These are phyloP conservation scores for Saraca asoca DNA, from an alignment of 331 rosid genomes.

Conservation along the genomic window DNA sequence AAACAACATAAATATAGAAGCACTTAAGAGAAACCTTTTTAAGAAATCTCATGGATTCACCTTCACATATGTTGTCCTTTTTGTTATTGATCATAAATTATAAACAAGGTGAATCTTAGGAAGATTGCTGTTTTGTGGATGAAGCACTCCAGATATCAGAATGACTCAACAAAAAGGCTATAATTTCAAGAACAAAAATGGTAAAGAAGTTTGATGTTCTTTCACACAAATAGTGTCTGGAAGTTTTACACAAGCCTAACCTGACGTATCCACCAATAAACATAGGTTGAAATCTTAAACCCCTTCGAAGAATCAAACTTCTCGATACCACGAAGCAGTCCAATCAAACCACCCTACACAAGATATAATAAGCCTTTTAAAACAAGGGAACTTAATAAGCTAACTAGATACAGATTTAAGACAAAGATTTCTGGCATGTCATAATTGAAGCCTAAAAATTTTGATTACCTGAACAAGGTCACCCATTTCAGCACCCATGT, in stretches of 20 bases:
- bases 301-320: constrained; percentile 96
- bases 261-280: constrained; percentile 99
- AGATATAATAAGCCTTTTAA: constrained; percentile 27
- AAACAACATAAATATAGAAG: constrained; percentile 2
- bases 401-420: constrained; percentile 4
- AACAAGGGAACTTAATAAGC: constrained; percentile 18
- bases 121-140: constrained; percentile 2
- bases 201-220: constrained; percentile 14
- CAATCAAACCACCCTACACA: constrained; percentile 89
- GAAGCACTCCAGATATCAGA: not conserved
- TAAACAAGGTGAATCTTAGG: constrained; percentile 10
- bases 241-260: constrained; percentile 43
- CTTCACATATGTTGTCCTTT: constrained; percentile 15
- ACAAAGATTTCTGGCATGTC: constrained; percentile 18
- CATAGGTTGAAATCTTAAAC: constrained; percentile 91
- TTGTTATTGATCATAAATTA: constrained; percentile 5
- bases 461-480: constrained; percentile 90
- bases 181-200: constrained; percentile 2
- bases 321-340: constrained; percentile 91
- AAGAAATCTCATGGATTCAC: constrained; percentile 21
- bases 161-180: not conserved
- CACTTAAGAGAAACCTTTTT: constrained; percentile 12
- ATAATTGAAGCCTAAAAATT: constrained; percentile 2
- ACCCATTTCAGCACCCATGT: constrained; percentile 89
- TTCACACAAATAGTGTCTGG: constrained; percentile 1